Conservation (phyloP, 768 basidiomycete species). For the Panaeolus papilionaceus region DNA sequence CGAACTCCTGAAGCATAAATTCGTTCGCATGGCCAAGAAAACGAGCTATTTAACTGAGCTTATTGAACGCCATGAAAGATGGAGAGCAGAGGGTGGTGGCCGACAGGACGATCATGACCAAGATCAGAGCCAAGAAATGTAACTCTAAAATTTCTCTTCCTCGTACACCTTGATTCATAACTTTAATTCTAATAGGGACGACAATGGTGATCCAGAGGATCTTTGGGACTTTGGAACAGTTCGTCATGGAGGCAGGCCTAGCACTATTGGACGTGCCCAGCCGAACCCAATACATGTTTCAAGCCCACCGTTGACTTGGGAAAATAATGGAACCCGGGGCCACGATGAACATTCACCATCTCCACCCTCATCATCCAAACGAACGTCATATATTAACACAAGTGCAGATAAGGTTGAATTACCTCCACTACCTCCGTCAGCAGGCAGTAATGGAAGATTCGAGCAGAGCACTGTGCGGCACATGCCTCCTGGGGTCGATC, state of each 20-base stretch:
- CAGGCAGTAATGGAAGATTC: conserved; percentile 43
- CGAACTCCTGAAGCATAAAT: conserved; percentile 96
- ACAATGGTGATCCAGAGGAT: conserved; percentile 72
- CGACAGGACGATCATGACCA: conserved; percentile 75
- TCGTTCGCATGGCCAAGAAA: conserved; percentile 94
- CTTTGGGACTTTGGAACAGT: conserved; percentile 99
- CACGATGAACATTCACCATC: conserved; percentile 46
- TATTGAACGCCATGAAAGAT: conserved; percentile 93
- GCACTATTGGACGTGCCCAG: conserved; percentile 71
- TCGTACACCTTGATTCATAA: conserved; percentile 1
- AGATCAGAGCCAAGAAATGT: conserved; percentile 68
- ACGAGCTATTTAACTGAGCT: conserved; percentile 93
- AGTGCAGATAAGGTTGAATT: conserved; percentile 62
- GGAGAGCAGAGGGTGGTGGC: conserved; percentile 90
- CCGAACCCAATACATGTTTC: conserved; percentile 58
- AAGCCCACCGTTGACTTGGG: conserved; percentile 81
- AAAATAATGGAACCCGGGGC: conserved; percentile 63
- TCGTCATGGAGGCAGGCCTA: conserved; percentile 66
- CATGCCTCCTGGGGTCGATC: conserved; percentile 43
- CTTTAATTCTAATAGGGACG: conserved; percentile 43
- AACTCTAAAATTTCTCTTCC: conserved; percentile 33
- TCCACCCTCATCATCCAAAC: conserved; percentile 26
- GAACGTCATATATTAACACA: conserved; percentile 16
- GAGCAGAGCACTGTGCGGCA: conserved; percentile 77
- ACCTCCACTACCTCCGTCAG: conserved; percentile 58